A percentile compares a stretch with the other conserved stretches of the same genome.
phyloP scores from a whole-genome alignment of 768 basidiomycete species.

The Mycena latifolia region DNA sequence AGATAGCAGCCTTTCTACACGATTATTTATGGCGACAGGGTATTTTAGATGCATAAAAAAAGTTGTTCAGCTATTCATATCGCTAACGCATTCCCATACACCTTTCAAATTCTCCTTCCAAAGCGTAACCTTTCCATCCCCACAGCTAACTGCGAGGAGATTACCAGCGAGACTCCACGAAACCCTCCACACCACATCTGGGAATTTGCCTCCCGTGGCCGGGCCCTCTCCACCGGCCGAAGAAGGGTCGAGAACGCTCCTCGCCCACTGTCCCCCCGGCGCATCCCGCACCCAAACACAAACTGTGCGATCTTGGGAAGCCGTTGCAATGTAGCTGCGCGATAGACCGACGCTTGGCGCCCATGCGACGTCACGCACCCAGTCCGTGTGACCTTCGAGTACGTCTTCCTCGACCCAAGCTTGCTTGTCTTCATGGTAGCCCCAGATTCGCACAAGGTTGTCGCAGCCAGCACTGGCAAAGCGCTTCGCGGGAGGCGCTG shows the following conservation, averaged over 20 bases:
- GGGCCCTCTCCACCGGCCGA: constrained; percentile 58
- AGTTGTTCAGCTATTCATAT: constrained; percentile 81
- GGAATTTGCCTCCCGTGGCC: constrained; percentile 83
- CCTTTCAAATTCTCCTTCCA: constrained; percentile 99
- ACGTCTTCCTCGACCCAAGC: constrained; percentile 93
- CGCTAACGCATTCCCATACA: constrained; percentile 97
- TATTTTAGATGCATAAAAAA: not conserved
- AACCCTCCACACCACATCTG: constrained; percentile 98
- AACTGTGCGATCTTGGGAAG: constrained; percentile 93
- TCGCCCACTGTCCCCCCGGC: constrained; percentile 80
- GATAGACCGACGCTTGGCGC: constrained; percentile 97
- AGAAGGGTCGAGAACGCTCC: constrained; percentile 83
- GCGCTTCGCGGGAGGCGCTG: constrained; percentile 80
- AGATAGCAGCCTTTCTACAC: too few species aligned
- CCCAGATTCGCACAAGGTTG: constrained; percentile 95
- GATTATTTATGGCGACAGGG: too few species aligned
- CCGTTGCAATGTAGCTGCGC: constrained; percentile 94
- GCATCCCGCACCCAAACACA: constrained; percentile 93
- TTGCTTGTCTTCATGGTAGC: constrained; percentile 86
- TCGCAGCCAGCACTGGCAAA: constrained; percentile 98
- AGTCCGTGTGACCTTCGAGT: constrained; percentile 94
- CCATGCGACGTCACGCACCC: constrained; percentile 99
- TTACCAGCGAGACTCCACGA: constrained; percentile 98
- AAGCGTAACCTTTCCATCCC: constrained; percentile 96
- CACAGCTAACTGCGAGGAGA: constrained; percentile 95